Evolutionary conservation across 2,329 filamentous ascomycete species (phyloP).

Genomic region (Stagonosporopsis vannaccii): DNA sequence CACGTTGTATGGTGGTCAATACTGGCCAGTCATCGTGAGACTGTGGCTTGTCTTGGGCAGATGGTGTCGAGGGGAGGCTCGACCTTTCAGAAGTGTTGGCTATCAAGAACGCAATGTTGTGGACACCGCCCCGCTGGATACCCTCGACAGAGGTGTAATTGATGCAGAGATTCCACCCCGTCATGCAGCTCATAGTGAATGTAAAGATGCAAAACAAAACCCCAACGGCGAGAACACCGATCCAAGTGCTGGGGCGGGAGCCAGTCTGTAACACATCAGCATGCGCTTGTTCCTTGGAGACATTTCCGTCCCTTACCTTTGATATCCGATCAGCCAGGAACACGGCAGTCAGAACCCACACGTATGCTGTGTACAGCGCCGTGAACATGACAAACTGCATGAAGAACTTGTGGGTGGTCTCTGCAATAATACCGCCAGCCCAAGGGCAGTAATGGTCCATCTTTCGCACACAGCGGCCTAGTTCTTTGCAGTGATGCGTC

Average conservation of each 20-base stretch:
- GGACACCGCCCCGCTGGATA: conserved; percentile 66
- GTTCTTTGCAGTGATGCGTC: conserved; percentile 83
- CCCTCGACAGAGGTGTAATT: conserved; percentile 89
- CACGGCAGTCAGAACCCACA: conserved; percentile 69
- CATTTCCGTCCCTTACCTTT: conserved; percentile 50
- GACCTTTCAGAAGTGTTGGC: conserved; percentile 24
- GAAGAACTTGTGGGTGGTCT: conserved; percentile 91
- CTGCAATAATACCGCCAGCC: conserved; percentile 91
- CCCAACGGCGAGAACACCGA: conserved; percentile 71
- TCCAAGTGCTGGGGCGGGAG: conserved; percentile 54
- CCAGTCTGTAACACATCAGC: conserved; percentile 22
- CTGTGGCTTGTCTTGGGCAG: conserved; percentile 16
- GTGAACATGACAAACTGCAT: conserved; percentile 84
- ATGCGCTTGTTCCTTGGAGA: background rate
- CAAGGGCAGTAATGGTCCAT: conserved; percentile 98
- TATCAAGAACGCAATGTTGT: conserved; percentile 74
- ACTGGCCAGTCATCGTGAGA: conserved; percentile 34
- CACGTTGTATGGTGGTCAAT: conserved; percentile 27
- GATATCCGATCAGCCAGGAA: conserved; percentile 65
- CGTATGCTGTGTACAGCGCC: conserved; percentile 69
- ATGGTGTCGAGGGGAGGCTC: conserved; percentile 22
- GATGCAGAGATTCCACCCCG: conserved; percentile 70
- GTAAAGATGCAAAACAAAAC: conserved; percentile 83
- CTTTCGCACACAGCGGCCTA: conserved; percentile 81
- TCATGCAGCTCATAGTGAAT: conserved; percentile 76